Evolutionary conservation across 768 basidiomycete genomes (phyloP), one percentile per base, ranked within the genome.

Genomic region (Russula vinacea): DNA sequence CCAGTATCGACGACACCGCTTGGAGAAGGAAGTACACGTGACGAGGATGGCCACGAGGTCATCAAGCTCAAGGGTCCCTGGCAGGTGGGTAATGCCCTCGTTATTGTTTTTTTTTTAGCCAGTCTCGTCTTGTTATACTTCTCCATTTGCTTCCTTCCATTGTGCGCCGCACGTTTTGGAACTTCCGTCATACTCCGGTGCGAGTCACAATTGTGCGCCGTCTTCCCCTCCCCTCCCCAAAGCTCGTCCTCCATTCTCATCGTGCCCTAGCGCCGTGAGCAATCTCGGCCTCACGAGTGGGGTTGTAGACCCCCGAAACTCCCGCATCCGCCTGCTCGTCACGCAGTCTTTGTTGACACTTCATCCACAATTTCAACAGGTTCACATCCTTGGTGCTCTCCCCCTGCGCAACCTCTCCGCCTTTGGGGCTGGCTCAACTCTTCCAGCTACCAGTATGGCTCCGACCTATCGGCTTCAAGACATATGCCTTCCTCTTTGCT

Each of bases 361-460:
- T 8, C 33, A 35, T 32, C 66, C 39, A 51, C 60, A 33, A n/a
- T 58, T 49, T 55, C 53, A 9, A 22, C 65, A 92, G 94, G 93
- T 98, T n/a, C 91, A 96, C 76, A 94, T 98, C 53, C 80, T 98
- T 56, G 96, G 95, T 57, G 95, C 95, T 11, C 83, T 99, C 1
- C 97, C 97, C 0, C 83, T 98, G 7, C 86, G 95, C 47, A 94
- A 94, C 66, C 85, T 98, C 73, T 98, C 96, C 88, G 95, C 1
- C 76, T 98, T 6, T 98, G 96, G 94, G 97, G 97, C 7, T 95
- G 94, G 75, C 71, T 98, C 66, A 99, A 98, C 78, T 90, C 90
- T 81, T 95, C 67, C 89, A 94, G 70, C 84, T 99, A 6, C 97
- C 97, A 35, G 80, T 95, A 65, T 99, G 94, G 95, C 83, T 94